Evolutionary conservation across 2,329 filamentous ascomycete genomes (phyloP), one percentile per base, ranked within the genome.

Genomic region (Colletotrichum shisoi): DNA sequence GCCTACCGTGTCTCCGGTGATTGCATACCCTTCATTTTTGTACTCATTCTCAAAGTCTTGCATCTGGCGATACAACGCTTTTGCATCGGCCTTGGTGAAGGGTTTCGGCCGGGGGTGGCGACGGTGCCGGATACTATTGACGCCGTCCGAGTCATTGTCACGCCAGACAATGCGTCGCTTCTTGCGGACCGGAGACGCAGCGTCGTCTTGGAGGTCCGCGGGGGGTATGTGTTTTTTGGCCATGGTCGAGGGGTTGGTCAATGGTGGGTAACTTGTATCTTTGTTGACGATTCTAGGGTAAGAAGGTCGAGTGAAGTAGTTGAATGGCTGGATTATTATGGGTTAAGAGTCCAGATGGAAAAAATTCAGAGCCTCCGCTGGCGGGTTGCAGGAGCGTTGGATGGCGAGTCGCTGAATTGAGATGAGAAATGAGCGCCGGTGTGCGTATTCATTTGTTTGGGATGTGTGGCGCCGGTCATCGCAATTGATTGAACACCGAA

Each of bases 101-200:
- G 54, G 3, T 7, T 37, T 37, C 2, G 12, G 12, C 2, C 17
- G 27, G 12, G 13, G 21, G 7, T 6, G 12, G 31, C 8, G 19
- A 3, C 12, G 13, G 7, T 21, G 6, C 2, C 1, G 7, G 12
- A 13, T 2, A 1, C 24, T 19, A 3, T 9, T 7, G 3, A 2
- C 11, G 13, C n/a, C 31, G 0, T 46, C 49, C n/a, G 17, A 37
- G 9, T 11, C 2, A 0, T 21, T 37, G 5, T 19, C 2, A 1
- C 15, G 49, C 2, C n/a, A 15, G 12, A 52, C 9, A 17, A 52
- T 19, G 4, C 49, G n/a, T 19, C 49, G 49, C 9, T 15, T 52
- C 49, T 52, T 52, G n/a, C 13, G 49, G 12, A 8, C 11, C 11
- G 49, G 49, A 4, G 49, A 52, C 2, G 8, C 5, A n/a, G 3